Base-by-base conservation (phyloP, 2,329 filamentous ascomycete genomes). In the Aspergillus tubingensis region DNA sequence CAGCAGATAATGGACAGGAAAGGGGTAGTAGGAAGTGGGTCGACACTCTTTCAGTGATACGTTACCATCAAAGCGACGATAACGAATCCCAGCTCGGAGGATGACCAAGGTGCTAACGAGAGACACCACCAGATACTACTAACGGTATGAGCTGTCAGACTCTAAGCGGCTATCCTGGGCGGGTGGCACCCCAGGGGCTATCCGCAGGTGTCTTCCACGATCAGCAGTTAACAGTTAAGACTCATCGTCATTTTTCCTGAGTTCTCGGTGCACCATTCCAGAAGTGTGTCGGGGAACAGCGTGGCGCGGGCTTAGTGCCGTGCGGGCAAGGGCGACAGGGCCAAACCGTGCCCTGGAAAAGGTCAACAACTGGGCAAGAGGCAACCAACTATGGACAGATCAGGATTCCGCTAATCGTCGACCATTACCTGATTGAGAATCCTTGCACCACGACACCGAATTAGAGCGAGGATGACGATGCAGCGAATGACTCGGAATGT, bases 81-180 rank as follows among this genome's bases (percentile, higher is more conserved):
- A 43, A 25, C n/a, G 41, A 8, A 50, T 50, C 47, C 17, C 39
- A 55, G 41, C 17, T 55, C 39, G 19, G 41, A 55, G 53, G 53
- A 55, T 55, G 53, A 55, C 25, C 53, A 55, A 47, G 39, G 53
- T 55, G 53, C 53, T 55, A 55, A 55, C 53, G 53, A 36, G 36
- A 55, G 53, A 47, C 27, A 41, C 23, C 8, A 43, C 32, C 36
- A 21, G 27, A 36, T 5, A 13, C 5, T 36, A 19, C 52, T 17
- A 43, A 43, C 17, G 39, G 15, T 17, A 43, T 23, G 53, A 55
- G 53, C 53, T 55, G 53, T 55, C 53, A 55, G 39, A 55, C 53
- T 17, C 30, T 36, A 32, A 43, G 39, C 53, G 39, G 53, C 10
- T 44, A 54, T 41, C 23, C 15, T 50, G n/a, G 25, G 25, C 47